A percentile compares a stretch with the other conserved stretches of the same genome.
Evolutionary conservation across 768 basidiomycete genomes (phyloP).

Genomic region (Arthromyces matolae): DNA sequence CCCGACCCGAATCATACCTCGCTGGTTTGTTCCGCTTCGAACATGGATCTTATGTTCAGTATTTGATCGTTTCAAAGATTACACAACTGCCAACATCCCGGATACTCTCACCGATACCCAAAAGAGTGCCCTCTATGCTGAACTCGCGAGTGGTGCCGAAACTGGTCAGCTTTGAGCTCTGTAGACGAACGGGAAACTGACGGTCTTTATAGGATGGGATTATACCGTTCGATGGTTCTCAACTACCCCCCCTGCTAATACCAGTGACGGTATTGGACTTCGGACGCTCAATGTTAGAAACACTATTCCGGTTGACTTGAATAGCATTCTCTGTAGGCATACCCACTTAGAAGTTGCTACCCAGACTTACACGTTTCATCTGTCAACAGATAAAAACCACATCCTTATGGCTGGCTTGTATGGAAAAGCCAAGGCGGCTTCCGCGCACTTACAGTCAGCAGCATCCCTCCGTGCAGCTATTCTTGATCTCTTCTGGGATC

Average conservation of each 20-base stretch:
- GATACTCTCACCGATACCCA: constrained; percentile 58
- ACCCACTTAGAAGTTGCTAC: not conserved
- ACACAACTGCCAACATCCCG: constrained; percentile 70
- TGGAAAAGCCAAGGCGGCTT: constrained; percentile 34
- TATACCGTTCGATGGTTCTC: constrained; percentile 55
- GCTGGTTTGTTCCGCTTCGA: constrained; percentile 39
- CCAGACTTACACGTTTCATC: not conserved
- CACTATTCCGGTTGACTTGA: constrained; percentile 73
- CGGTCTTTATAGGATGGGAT: constrained; percentile 39
- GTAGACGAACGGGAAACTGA: not conserved
- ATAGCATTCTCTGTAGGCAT: constrained; percentile 76
- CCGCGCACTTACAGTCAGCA: constrained; percentile 55
- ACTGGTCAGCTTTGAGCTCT: constrained; percentile 42
- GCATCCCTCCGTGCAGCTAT: constrained; percentile 60
- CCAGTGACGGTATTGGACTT: constrained; percentile 50
- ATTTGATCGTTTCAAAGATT: constrained; percentile 50
- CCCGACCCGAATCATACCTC: constrained; percentile 82
- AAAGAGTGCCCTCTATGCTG: constrained; percentile 68
- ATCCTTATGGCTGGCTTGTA: constrained; percentile 61
- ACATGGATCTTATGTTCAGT: not conserved
- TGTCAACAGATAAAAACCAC: constrained; percentile 55
- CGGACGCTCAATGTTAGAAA: constrained; percentile 68
- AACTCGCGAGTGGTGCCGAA: constrained; percentile 88
- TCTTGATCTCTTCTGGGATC: constrained; percentile 85
- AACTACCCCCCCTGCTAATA: constrained; percentile 27